Base-by-base conservation (phyloP, 164 flowering plant genomes). In the Echeveria elegans region DNA sequence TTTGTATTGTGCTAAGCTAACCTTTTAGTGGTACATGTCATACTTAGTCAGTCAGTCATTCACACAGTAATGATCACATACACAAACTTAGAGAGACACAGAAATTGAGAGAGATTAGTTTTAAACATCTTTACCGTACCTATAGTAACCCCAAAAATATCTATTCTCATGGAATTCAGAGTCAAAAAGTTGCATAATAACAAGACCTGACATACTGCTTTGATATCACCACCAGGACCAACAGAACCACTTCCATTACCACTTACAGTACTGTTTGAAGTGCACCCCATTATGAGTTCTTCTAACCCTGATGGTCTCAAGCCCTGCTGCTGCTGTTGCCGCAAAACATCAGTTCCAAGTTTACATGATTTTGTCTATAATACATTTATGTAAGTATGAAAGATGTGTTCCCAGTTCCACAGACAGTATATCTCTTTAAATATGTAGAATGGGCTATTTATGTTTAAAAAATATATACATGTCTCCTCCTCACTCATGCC, bases 251-350 rank as follows among this genome's bases (percentile, higher is more conserved):
- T 6, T 6, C 28, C 28, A 1, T 26, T 10, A 6, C 32, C 32
- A 28, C 61, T 32, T 19, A 32, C 61, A 56, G 32, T 28, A 56
- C 19, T 56, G 31, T 95, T n/a, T n/a, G n/a, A n/a, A n/a, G n/a
- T 83, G 92, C 98, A 92, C 11, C 92, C 87, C 90, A 88, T 90
- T 66, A 87, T 81, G 73, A 89, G 76, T 68, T 89, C 96, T 72
- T 89, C 96, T 83, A 89, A 76, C 21, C 89, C 88, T 70, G 89
- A 79, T 77, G 88, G 83, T 69, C 82, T 84, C 28, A 77, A 76
- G 6, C 29, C 66, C 41, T 74, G 41, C 68, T 34, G 50, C 37
- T 18, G 66, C 68, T n/a, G n/a, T n/a, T n/a, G n/a, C n/a, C n/a
- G n/a, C n/a, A 50, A 60, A 59, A 64, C 45, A 64, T 11, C 66